Evolutionary conservation across 192 early-diverging fungal species (phyloP), one percentile per base, ranked within the genome.

Genomic region (Entomortierella parvispora): DNA sequence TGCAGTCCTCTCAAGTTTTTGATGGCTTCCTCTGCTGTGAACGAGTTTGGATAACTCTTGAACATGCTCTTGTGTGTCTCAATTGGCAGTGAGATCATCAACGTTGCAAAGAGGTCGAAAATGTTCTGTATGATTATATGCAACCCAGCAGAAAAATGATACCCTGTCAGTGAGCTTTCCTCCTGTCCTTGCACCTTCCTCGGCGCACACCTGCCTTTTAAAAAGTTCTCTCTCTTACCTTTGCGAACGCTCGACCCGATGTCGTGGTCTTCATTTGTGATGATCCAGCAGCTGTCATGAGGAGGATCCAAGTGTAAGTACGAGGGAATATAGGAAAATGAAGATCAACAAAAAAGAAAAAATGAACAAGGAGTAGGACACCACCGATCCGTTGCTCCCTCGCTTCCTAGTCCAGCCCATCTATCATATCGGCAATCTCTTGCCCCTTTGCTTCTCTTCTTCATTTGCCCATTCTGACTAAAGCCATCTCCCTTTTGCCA

Each of bases 11-110:
- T 77, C 3, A 89, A 65, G 45, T 84, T 80, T 1, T 57, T 43
- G 23, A 89, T 80, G 34, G 85, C 85, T 43, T 85, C 85, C 49
- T 89, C 87, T 1, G 87, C 81, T 3, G 76, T 79, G 50, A 89
- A 89, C 32, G 81, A 85, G 49, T 83, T 83, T 2, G 81, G 62
- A 45, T 89, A 87, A 54, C 31, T 86, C 43, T 71, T 63, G 67
- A 85, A 89, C 48, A 87, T 28, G 34, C 81, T 76, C 45, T 84
- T 71, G 57, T 82, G 85, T 17, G 75, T 79, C 29, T 81, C 77
- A 34, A 89, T 71, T 3, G 81, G 85, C 15, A 83, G 48, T 49
- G 83, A 82, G 20, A 85, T 72, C 71, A 87, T 81, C 29, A 89
- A 61, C 2, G 85, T 84, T 14, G 85, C 72, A 58, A 85, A 89